Evolutionary conservation across 1,284 basidiomycete species (phyloP).

Genomic region (Melampsora abietis-canadensis): DNA sequence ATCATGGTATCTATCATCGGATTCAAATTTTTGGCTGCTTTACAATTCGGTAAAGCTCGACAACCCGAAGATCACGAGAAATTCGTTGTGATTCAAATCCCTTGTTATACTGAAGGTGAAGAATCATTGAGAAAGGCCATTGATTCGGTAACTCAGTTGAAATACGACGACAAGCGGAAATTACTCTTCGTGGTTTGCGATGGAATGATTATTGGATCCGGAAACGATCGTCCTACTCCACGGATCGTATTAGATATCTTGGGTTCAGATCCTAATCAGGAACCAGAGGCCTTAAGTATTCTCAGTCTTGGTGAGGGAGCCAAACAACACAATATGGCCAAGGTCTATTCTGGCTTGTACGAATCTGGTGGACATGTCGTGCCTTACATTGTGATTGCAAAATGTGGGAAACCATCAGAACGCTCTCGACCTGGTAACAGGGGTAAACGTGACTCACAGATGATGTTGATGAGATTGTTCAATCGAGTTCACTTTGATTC

Average conservation of each 20-base stretch:
- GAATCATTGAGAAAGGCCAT: constrained; percentile 82
- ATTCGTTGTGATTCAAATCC: constrained; percentile 97
- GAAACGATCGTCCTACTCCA: constrained; percentile 80
- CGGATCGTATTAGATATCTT: constrained; percentile 93
- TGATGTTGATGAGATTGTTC: constrained; percentile 93
- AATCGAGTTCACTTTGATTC: constrained; percentile 96
- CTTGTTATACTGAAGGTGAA: constrained; percentile 95
- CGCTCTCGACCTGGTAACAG: constrained; percentile 87
- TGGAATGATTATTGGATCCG: constrained; percentile 95
- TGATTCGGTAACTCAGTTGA: constrained; percentile 86
- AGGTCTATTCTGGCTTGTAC: constrained; percentile 94
- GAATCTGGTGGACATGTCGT: constrained; percentile 92
- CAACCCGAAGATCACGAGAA: constrained; percentile 96
- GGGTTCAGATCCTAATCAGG: constrained; percentile 84
- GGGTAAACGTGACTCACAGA: constrained; percentile 94
- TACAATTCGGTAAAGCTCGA: constrained; percentile 77
- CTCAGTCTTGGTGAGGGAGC: constrained; percentile 88
- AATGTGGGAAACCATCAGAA: constrained; percentile 93
- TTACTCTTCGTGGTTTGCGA: constrained; percentile 92
- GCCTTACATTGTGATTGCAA: constrained; percentile 92
- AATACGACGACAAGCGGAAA: constrained; percentile 98
- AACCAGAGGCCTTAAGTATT: constrained; percentile 93
- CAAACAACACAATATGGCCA: constrained; percentile 97
- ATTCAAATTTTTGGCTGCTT: constrained; percentile 94
- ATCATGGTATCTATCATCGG: constrained; percentile 94